phyloP scores from a whole-genome alignment of 768 basidiomycete genomes.

The Lyophyllum semitale region DNA sequence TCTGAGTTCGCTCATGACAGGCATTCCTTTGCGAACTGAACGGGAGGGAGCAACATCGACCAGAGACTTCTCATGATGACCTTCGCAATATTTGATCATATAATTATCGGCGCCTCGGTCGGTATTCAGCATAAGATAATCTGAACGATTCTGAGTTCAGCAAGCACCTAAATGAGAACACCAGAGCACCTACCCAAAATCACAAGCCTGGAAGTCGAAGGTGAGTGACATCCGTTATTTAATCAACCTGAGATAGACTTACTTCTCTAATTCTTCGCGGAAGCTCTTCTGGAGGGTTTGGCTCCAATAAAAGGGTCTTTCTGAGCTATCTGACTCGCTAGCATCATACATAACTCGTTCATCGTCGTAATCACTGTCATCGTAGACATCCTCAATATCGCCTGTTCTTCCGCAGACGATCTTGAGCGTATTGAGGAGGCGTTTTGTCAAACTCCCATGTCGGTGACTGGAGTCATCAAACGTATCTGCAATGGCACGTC shows the following conservation, averaged over 20 bases:
- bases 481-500: slow-evolving; percentile 79
- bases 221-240: slow-evolving; percentile 6
- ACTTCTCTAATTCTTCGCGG: slow-evolving; percentile 89
- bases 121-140: slow-evolving; percentile 92
- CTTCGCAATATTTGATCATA: slow-evolving; percentile 91
- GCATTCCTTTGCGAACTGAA: slow-evolving; percentile 66
- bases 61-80: slow-evolving; percentile 72
- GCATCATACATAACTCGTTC: slow-evolving; percentile 69
- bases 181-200: slow-evolving; percentile 60
- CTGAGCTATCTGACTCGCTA: slow-evolving; percentile 55
- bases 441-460: slow-evolving; percentile 67
- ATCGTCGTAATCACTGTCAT: slow-evolving; percentile 76
- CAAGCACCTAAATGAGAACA: neutral
- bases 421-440: slow-evolving; percentile 66
- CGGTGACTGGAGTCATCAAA: slow-evolving; percentile 85
- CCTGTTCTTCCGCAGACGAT: slow-evolving; percentile 87
- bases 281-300: slow-evolving; percentile 77
- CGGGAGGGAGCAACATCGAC: slow-evolving; percentile 81
- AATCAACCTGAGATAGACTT: slow-evolving; percentile 22
- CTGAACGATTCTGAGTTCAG: slow-evolving; percentile 34
- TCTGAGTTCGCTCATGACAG: slow-evolving; percentile 71
- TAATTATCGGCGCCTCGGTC: slow-evolving; percentile 88
- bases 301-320: slow-evolving; percentile 82
- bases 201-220: slow-evolving; percentile 58
- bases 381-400: slow-evolving; percentile 65